These are phyloP conservation scores for Rhizopogon vesiculosus DNA, from an alignment of 768 basidiomycete species.

Conservation along the genomic window DNA sequence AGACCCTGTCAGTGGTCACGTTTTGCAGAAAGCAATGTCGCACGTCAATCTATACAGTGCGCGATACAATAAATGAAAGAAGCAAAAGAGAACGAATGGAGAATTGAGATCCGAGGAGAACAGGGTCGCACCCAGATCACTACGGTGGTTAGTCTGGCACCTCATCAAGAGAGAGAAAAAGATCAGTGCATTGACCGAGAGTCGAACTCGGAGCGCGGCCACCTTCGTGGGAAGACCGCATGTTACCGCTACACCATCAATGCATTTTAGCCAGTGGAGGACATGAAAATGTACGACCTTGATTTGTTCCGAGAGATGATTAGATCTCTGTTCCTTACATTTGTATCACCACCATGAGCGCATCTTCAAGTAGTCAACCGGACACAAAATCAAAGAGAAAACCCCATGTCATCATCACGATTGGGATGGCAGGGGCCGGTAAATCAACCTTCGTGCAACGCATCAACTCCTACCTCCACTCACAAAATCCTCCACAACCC, in stretches of 20 bases:
- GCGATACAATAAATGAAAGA: no score
- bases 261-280: background rate
- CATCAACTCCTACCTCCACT: slow-evolving; percentile 88
- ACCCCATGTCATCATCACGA: slow-evolving; percentile 82
- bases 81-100: no score
- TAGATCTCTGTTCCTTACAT: background rate
- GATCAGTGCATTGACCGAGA: slow-evolving; percentile 3
- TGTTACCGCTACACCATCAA: slow-evolving; percentile 10
- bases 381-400: slow-evolving; percentile 31
- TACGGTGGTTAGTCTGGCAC: no score
- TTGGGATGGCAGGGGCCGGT: slow-evolving; percentile 96
- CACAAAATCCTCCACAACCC: slow-evolving; percentile 53
- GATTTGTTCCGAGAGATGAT: background rate
- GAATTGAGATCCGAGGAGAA: no score
- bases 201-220: slow-evolving; percentile 8
- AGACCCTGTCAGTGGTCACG: background rate
- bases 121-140: no score
- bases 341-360: slow-evolving; percentile 13
- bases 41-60: background rate
- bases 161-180: no score
- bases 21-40: no score
- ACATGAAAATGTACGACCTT: no score
- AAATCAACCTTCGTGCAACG: slow-evolving; percentile 98
- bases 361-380: slow-evolving; percentile 8
- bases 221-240: slow-evolving; percentile 3